Evolutionary conservation across 2,329 filamentous ascomycete species (phyloP).

Genomic region (Cordyceps fumosorosea): DNA sequence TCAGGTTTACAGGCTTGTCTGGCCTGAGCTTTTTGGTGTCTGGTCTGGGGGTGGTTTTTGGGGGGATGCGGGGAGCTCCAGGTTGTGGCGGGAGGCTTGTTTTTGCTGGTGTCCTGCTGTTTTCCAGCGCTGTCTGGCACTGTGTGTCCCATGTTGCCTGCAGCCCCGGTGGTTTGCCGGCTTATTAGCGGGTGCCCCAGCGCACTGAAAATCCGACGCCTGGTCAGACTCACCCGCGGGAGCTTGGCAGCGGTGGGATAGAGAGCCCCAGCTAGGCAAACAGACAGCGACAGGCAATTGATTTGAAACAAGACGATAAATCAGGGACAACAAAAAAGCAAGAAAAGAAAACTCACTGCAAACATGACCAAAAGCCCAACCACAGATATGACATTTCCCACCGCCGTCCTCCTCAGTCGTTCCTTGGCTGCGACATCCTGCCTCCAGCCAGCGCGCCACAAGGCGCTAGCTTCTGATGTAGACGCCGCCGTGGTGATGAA

Average conservation of each 20-base stretch:
- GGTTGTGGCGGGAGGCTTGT: not conserved
- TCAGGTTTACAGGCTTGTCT: not conserved
- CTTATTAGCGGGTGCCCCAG: not conserved
- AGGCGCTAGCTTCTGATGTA: conserved; percentile 1
- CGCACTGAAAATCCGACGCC: not conserved
- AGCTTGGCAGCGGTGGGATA: not conserved
- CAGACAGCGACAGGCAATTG: not conserved
- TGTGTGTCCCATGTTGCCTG: not conserved
- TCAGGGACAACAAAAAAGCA: not conserved
- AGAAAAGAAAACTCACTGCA: not conserved
- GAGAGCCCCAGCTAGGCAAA: not conserved
- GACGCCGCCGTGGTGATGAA: conserved; percentile 6
- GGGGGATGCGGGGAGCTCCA: not conserved
- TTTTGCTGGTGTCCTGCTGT: not conserved
- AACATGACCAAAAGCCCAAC: not conserved
- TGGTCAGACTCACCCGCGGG: not conserved
- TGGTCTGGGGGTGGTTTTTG: not conserved
- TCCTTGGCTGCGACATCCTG: not conserved
- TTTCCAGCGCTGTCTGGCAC: not conserved
- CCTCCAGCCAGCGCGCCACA: conserved; percentile 8
- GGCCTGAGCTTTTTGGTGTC: no score
- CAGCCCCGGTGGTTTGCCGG: not conserved
- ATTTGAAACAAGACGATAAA: not conserved
- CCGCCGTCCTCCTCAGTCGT: not conserved
- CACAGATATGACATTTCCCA: not conserved